Conservation (phyloP, 169 alveolate species). For the Plasmodium malariae region DNA sequence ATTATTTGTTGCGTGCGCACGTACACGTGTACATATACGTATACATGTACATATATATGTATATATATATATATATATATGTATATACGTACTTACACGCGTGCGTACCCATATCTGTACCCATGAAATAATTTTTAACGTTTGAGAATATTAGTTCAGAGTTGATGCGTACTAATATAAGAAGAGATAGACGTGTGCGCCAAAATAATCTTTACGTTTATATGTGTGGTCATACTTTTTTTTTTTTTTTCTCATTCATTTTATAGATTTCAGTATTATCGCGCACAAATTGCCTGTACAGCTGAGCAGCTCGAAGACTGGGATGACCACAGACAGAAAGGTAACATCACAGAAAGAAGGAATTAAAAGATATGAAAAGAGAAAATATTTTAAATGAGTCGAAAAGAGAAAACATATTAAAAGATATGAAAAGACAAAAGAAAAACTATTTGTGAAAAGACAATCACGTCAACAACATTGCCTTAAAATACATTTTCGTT, state of each 20-base stretch:
- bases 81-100: background rate
- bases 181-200: no score
- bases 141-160: no score
- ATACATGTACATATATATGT: background rate
- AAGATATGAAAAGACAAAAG: no score
- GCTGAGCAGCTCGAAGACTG: constrained; percentile 80
- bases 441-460: no score
- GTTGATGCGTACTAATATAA: background rate
- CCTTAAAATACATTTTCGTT: no score
- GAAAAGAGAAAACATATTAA: no score
- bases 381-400: background rate
- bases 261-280: constrained; percentile 84
- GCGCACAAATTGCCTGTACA: constrained; percentile 87
- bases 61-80: background rate
- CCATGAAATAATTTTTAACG: no score
- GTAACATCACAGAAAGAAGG: no score
- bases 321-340: constrained; percentile 68
- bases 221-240: background rate
- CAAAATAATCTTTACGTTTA: background rate
- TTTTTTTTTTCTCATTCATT: background rate
- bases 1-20: background rate
- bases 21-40: background rate
- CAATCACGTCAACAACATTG: no score
- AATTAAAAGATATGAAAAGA: background rate
- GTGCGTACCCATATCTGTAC: no score